Evolutionary conservation across 345 rosid genomes (phyloP), one percentile per base, ranked within the genome.

Genomic region (Stellera chamaejasme): DNA sequence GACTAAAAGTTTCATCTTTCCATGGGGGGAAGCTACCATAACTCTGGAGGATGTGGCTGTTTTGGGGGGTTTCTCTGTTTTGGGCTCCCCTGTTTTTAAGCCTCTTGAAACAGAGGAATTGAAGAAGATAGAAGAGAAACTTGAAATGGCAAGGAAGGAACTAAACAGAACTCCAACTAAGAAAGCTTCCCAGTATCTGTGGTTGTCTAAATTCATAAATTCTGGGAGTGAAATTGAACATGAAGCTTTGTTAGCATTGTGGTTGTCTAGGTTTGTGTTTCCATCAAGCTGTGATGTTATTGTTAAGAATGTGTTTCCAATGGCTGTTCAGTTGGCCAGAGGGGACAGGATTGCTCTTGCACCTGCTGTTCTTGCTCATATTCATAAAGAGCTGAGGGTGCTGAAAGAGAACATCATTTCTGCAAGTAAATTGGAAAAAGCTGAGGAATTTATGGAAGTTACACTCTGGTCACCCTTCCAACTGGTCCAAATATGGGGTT

Each of bases 21-120:
- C 70, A 1, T 84, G 77, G 85, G 91, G 85, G 27, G 88, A 75
- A 61, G 74, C 85, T 3, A 77, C 77, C 2, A 6, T 82, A 2
- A 72, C 85, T 0, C 59, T 79, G 5, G 83, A 84, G 56, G 83
- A 79, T 45, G 62, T 77, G 50, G 45, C 58, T 71, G 10, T 79
- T 10, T 55, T 70, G 3, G 66, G 79, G 56, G 77, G 84, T 6
- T 82, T 67, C 56, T 69, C 85, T 32, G 79, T 74, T 72, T 45
- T 71, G 58, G 87, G 83, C 2, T 72, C 50, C 27, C 78, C 85
- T 13, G 66, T 68, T 69, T 77, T 56, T n/a, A 27, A 58, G n/a
- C 45, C 66, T 60, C 16, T 51, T 54, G 45, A 59, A 44, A 36
- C 16, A 43, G 54, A 39, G 23, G 60, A 48, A 45, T 39, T 50